Evolutionary conservation across 345 rosid genomes (phyloP).

Genomic region (Cardiospermum halicacabum): DNA sequence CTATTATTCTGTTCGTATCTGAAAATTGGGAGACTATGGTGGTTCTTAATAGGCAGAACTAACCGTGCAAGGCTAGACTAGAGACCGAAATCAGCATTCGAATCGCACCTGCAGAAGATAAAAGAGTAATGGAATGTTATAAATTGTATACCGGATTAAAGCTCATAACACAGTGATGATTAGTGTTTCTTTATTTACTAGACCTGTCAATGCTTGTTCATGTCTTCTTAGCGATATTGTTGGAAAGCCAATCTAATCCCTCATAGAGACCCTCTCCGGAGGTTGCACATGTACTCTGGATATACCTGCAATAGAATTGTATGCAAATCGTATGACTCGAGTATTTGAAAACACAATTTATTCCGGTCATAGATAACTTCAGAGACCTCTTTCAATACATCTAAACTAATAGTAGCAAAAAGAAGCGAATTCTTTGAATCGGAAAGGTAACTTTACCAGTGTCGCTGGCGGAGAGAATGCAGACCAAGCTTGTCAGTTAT

Average conservation of each 20-base stretch:
- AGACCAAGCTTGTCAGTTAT: constrained; percentile 94
- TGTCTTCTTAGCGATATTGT: constrained; percentile 63
- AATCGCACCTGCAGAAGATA: constrained; percentile 19
- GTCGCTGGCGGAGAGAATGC: constrained; percentile 90
- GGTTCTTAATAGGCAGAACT: constrained; percentile 6
- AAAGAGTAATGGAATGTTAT: no score
- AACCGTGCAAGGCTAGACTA: not conserved
- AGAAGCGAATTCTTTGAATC: not conserved
- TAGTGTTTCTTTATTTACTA: no score
- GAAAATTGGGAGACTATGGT: constrained; percentile 3
- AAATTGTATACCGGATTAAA: no score
- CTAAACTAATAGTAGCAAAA: not conserved
- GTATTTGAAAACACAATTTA: no score
- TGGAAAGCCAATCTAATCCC: constrained; percentile 87
- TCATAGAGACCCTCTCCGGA: constrained; percentile 82
- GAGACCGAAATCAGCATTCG: constrained; percentile 5
- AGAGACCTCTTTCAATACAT: not conserved
- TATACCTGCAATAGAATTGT: constrained; percentile 59
- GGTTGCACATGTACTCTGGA: constrained; percentile 80
- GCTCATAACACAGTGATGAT: no score
- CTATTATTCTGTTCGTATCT: constrained; percentile 1
- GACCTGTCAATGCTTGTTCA: not conserved
- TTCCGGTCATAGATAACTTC: no score
- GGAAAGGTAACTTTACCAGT: constrained; percentile 49
- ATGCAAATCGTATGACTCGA: no score